Base-by-base conservation (phyloP, 202 grass and related monocot genomes). In the Setaria italica region DNA sequence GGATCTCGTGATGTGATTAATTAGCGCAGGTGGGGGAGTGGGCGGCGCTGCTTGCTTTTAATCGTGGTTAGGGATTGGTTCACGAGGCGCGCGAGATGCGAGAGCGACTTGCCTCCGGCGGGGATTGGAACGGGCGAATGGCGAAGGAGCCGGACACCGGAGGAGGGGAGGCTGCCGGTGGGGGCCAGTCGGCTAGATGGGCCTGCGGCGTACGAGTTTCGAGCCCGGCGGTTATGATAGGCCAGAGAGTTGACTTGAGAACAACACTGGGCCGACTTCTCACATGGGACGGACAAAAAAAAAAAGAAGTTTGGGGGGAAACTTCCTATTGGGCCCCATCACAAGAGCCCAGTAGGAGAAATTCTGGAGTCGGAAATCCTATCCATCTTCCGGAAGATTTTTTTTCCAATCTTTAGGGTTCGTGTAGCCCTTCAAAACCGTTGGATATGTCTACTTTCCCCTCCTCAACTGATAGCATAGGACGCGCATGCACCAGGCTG, bases 1-100 rank as follows among this genome's bases (percentile, higher is more conserved):
- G 89, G 89, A 87, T 90, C 89, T 87, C 62, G 84, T 80, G 88
- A 71, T 47, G 88, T 78, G 79, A 78, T 90, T 89, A 89, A 85
- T 82, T 89, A 86, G 73, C 55, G 67, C 51, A 76, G 74, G 79
- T 80, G 59, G 84, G 79, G 19, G 25, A 19, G 68, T 14, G 25
- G 35, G 53, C 0, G 1, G 25, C 29, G 25, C 9, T 34, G 71
- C 15, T 34, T 55, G 80, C 65, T 78, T 88, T 88, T 78, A 71
- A 72, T 83, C 70, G 77, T 46, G 60, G 66, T 78, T 88, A 82
- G 80, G 70, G 80, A 43, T 78, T 88, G 37, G 58, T 29, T 79
- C 80, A 83, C 73, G 73, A 72, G 80, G 55, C 65, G 73, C 54
- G 86, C 86, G 80, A 77, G 86, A 83, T 78, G 86, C 64, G 72